These are phyloP conservation scores for Pseudopyricularia javanii DNA, from an alignment of 2,329 filamentous ascomycete species.

Conservation along the genomic window DNA sequence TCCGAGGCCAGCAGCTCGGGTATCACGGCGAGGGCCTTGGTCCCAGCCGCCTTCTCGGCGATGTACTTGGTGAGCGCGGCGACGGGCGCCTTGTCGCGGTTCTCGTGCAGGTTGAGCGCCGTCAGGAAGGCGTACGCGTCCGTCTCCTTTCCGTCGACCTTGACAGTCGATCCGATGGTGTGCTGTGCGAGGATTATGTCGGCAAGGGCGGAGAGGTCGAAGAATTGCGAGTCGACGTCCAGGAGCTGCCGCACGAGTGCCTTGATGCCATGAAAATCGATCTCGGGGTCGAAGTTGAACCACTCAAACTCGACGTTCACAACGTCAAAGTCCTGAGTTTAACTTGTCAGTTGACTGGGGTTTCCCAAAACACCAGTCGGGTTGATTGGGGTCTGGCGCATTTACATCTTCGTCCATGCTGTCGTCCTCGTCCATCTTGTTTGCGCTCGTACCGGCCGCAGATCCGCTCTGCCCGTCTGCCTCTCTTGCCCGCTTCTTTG, in stretches of 20 bases:
- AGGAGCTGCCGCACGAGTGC: constrained; percentile 82
- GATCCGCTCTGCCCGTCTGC: constrained; percentile 13
- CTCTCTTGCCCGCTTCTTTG: constrained; percentile 23
- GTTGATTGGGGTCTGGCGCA: neutral
- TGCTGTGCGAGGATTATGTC: constrained; percentile 78
- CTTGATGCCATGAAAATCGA: constrained; percentile 94
- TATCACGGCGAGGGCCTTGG: constrained; percentile 45
- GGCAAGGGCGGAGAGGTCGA: constrained; percentile 76
- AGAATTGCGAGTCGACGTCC: constrained; percentile 73
- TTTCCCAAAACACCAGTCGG: neutral
- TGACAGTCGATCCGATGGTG: constrained; percentile 84
- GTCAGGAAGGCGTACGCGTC: constrained; percentile 92
- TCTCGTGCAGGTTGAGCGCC: constrained; percentile 69
- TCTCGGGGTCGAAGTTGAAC: constrained; percentile 83
- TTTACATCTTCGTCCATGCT: constrained; percentile 41
- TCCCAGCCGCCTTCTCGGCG: constrained; percentile 36
- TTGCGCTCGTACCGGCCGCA: constrained; percentile 10
- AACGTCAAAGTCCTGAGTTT: constrained; percentile 58
- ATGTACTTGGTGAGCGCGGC: constrained; percentile 64
- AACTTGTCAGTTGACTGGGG: constrained; percentile 4
- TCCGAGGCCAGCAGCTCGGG: constrained; percentile 42
- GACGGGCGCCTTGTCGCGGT: constrained; percentile 63
- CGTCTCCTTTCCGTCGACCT: constrained; percentile 87
- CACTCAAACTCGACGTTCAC: constrained; percentile 97
- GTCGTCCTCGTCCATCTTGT: constrained; percentile 27